Conservation (phyloP, 306 rosid genomes). For the Biancaea sappan region DNA sequence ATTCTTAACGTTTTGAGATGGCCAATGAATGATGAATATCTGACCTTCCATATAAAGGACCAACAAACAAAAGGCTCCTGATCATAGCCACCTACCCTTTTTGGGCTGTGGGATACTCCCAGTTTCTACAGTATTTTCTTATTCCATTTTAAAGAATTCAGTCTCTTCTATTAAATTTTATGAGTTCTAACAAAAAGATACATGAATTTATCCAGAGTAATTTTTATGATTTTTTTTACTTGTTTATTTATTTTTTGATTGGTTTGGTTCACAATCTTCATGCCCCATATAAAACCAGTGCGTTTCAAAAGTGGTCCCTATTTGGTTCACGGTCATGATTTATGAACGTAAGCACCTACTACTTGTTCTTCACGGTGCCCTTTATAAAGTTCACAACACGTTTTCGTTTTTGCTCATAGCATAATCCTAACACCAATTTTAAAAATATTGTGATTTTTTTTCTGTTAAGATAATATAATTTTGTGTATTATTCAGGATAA, state of each 20-base stretch:
- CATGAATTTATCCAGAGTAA: neutral
- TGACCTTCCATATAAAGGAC: slow-evolving; percentile 10
- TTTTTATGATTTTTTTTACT: neutral
- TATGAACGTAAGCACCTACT: slow-evolving; percentile 34
- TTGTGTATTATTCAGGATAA: too few species aligned
- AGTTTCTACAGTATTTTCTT: neutral
- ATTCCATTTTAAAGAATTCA: neutral
- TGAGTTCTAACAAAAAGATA: neutral
- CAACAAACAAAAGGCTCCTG: neutral
- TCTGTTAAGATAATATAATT: too few species aligned
- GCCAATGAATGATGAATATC: slow-evolving; percentile 14
- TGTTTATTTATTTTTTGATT: neutral
- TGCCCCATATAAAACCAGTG: slow-evolving; percentile 21
- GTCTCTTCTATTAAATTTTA: neutral
- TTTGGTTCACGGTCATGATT: slow-evolving; percentile 42
- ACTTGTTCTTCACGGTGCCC: neutral
- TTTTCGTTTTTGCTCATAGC: neutral
- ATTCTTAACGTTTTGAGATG: neutral
- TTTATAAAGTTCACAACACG: neutral
- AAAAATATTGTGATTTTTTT: neutral
- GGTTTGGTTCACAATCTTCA: slow-evolving; percentile 19
- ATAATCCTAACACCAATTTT: too few species aligned
- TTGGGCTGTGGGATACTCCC: neutral
- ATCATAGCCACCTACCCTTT: slow-evolving; percentile 21
- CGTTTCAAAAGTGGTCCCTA: slow-evolving; percentile 55